These are phyloP conservation scores for Dactylellina sp. DNA, from an alignment of 2,329 filamentous ascomycete species.

Conservation along the genomic window DNA sequence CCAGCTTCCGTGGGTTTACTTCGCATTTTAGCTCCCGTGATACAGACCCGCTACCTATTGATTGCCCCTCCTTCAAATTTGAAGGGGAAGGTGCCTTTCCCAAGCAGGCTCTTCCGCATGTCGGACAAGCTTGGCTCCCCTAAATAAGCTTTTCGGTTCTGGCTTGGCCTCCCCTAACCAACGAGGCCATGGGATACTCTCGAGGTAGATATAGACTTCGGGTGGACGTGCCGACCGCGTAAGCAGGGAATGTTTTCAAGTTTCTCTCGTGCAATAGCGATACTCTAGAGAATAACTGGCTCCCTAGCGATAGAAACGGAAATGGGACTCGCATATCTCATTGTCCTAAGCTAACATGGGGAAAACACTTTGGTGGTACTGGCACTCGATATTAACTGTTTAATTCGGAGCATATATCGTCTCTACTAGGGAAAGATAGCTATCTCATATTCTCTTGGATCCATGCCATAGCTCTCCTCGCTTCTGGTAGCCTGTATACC, in stretches of 20 bases:
- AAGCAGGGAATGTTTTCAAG: background rate
- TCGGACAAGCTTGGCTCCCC: slow-evolving; percentile 25
- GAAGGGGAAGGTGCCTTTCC: no score
- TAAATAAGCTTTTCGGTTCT: slow-evolving; percentile 52
- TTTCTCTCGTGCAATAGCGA: no score
- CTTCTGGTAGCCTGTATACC: slow-evolving; percentile 21
- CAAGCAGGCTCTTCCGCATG: no score
- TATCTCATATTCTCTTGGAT: slow-evolving; percentile 29
- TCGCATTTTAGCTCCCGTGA: slow-evolving; percentile 5
- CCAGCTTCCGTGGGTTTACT: background rate
- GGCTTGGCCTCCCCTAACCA: slow-evolving; percentile 36
- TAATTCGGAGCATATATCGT: no score
- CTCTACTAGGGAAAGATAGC: background rate
- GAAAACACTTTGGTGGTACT: no score
- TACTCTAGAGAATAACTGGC: no score
- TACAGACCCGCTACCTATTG: background rate
- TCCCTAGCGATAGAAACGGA: no score
- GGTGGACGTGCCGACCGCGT: slow-evolving; percentile 19
- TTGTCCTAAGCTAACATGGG: no score
- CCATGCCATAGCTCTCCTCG: slow-evolving; percentile 7
- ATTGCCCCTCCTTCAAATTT: background rate
- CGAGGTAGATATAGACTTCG: slow-evolving; percentile 9
- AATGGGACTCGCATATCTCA: no score
- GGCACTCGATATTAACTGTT: no score
- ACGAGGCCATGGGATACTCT: background rate